A percentile compares a stretch with the other conserved stretches of the same genome.
Evolutionary conservation across 805 yeast species (phyloP).

Genomic region (Candida andamanensis): DNA sequence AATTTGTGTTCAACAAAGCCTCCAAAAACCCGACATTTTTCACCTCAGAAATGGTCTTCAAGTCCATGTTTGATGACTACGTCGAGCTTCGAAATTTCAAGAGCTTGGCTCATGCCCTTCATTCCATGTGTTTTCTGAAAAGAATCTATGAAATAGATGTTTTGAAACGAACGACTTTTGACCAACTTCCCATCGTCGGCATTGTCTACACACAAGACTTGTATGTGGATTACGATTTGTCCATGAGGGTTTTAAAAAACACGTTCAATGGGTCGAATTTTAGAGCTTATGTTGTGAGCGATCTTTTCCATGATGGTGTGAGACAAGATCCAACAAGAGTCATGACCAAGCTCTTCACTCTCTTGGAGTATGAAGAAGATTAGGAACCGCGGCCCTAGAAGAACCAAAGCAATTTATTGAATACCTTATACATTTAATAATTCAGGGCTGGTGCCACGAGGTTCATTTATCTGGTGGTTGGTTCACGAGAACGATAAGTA

Average conservation of each 20-base stretch:
- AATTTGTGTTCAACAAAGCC: constrained; percentile 19
- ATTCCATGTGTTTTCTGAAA: constrained; percentile 31
- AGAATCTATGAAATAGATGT: constrained; percentile 28
- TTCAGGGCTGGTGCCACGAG: no score
- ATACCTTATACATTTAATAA: not conserved
- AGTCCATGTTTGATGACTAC: constrained; percentile 47
- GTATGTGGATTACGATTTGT: constrained; percentile 45
- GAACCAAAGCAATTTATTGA: not conserved
- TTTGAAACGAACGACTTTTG: constrained; percentile 25
- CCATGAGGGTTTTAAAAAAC: constrained; percentile 29
- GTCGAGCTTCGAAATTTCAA: constrained; percentile 36
- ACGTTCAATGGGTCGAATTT: constrained; percentile 27
- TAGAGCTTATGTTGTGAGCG: constrained; percentile 42
- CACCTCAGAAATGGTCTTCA: constrained; percentile 54
- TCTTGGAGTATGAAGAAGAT: constrained; percentile 34
- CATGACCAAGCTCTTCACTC: constrained; percentile 32
- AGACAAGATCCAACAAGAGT: constrained; percentile 37
- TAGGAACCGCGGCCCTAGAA: not conserved
- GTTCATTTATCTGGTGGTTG: no score
- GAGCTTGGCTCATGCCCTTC: constrained; percentile 35
- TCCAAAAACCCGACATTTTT: constrained; percentile 29
- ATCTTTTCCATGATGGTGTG: constrained; percentile 48
- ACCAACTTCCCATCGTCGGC: constrained; percentile 43
- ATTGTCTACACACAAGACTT: constrained; percentile 46
- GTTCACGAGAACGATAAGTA: no score